Base-by-base conservation (phyloP, 352 stramenopile species). In the Globisporangium emineosum region DNA sequence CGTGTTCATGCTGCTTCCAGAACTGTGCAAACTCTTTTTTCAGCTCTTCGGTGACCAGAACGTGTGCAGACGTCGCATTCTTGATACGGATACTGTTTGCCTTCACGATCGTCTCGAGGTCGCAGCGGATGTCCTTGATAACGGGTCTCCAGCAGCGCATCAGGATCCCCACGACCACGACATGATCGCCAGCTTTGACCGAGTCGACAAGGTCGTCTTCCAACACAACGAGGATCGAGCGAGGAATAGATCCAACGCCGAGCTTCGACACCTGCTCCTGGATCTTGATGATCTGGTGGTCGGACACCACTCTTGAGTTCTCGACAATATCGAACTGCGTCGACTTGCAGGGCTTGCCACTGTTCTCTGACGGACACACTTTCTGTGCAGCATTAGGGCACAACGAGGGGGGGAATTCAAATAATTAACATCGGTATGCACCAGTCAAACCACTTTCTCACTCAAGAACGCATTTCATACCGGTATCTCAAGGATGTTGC, bases 121-220 rank as follows among this genome's bases (percentile, higher is more conserved):
- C 88, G 60, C 93, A 98, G 54, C 97, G 90, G 9, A 96, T 79
- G 17, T 90, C 80, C 42, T 72, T 61, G 45, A 87, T 81, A 30
- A 77, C 78, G 9, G 86, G 89, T 53, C 84, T 82, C 97, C 97
- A 99, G 62, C 95, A 93, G 6, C 93, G 91, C 70, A 98, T 83
- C 21, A 99, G 76, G 47, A 91, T 97, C 5, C 96, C 96, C 9
- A 91, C 82, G 9, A 97, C 86, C 0, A 98, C 84, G 3, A 99
- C 95, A 64, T 99, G 94, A 75, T 99, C 97, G n/a, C 97, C 97
- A 42, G 97, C 94, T 71, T 99, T 90, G 21, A 91, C 81, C 5
- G 77, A 76, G 60, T 93, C 83, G 27, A 93, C 83, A 0, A 93
- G 64, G 29, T 90, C 79, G 53, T 98, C 90, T 64, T 97, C 82